Percentiles rank a stretch among this genome's conserved stretches.
Conservation (phyloP, 331 rosid genomes). For the Stylosanthes scabra region DNA sequence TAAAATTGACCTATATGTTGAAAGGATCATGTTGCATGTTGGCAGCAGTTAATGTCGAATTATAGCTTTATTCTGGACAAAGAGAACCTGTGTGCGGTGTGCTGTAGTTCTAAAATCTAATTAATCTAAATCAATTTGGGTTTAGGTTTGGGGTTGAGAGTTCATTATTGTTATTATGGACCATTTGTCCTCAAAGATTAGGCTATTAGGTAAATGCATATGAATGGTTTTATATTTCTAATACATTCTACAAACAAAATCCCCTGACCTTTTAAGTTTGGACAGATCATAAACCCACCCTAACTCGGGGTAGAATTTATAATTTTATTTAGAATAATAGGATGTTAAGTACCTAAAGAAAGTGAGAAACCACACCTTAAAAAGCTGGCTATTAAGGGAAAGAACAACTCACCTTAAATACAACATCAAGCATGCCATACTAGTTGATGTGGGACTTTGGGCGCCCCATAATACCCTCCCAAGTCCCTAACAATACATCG, state of each 20-base stretch:
- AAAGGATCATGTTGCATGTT: slow-evolving; percentile 14
- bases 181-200: neutral
- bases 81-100: neutral
- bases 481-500: too few species aligned
- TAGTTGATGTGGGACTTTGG: too few species aligned
- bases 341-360: neutral
- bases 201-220: neutral
- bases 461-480: too few species aligned
- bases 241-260: neutral
- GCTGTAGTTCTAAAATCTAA: slow-evolving; percentile 17
- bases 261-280: neutral
- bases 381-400: too few species aligned
- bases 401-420: too few species aligned
- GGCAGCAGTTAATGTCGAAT: slow-evolving; percentile 1
- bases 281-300: neutral
- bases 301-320: neutral
- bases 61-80: slow-evolving; percentile 13
- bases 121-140: slow-evolving; percentile 14
- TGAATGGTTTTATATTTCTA: neutral
- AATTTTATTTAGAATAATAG: neutral
- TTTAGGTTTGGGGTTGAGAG: neutral
- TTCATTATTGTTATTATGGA: neutral
- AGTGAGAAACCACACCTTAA: too few species aligned
- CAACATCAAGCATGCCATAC: too few species aligned
- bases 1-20: slow-evolving; percentile 1